Evolutionary conservation across 768 basidiomycete species (phyloP).

Genomic region (Kwoniella shandongensis): DNA sequence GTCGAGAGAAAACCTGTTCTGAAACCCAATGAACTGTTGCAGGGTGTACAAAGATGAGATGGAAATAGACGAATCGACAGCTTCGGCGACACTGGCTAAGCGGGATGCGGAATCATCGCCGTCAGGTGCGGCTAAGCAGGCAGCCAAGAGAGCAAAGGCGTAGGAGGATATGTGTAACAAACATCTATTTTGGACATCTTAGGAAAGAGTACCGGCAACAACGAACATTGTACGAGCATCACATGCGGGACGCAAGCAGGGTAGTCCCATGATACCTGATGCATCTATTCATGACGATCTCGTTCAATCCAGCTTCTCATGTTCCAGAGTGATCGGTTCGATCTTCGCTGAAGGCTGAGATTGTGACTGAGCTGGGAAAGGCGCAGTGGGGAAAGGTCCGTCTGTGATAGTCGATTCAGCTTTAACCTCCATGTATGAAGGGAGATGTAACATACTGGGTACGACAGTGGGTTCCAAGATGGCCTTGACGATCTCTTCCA

Average conservation of each 20-base stretch:
- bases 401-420: background rate
- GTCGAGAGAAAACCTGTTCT: conserved; percentile 2
- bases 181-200: no score
- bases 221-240: no score
- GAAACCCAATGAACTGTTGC: conserved; percentile 9
- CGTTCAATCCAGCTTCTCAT: conserved; percentile 38
- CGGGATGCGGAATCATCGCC: background rate
- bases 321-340: conserved; percentile 33
- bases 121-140: background rate
- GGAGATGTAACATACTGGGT: background rate
- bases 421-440: no score
- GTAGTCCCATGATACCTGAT: no score
- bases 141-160: conserved; percentile 9
- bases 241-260: no score
- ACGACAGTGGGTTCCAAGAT: conserved; percentile 44
- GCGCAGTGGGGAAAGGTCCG: conserved; percentile 19
- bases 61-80: conserved; percentile 9
- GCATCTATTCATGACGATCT: background rate
- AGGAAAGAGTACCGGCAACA: no score
- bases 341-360: conserved; percentile 25
- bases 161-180: conserved; percentile 1
- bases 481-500: conserved; percentile 71
- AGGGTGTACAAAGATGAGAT: conserved; percentile 13
- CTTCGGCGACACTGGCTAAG: background rate
- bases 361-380: conserved; percentile 6